Conservation (phyloP, 768 basidiomycete genomes). For the Suillus alpinus region DNA sequence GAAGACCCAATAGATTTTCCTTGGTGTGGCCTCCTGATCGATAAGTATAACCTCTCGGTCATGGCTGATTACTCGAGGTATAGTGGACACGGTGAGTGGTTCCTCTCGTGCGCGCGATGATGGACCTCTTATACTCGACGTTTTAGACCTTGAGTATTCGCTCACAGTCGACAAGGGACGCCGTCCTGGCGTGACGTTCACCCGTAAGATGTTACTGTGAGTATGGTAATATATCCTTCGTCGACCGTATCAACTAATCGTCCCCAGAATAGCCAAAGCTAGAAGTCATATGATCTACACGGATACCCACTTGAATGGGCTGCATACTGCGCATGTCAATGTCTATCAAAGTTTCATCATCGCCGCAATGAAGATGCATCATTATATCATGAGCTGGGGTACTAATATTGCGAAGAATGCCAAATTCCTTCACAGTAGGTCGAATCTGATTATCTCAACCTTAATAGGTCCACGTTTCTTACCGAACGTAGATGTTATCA, state of each 20-base stretch:
- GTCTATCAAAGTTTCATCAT: constrained; percentile 85
- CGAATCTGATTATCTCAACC: neutral
- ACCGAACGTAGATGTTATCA: constrained; percentile 50
- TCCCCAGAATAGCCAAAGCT: constrained; percentile 61
- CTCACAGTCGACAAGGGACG: constrained; percentile 69
- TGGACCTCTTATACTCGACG: constrained; percentile 1
- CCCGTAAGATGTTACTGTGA: constrained; percentile 73
- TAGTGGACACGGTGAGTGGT: constrained; percentile 49
- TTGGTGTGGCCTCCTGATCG: constrained; percentile 88
- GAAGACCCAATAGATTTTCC: constrained; percentile 62
- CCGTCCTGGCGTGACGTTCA: constrained; percentile 61
- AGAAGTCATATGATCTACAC: constrained; percentile 79
- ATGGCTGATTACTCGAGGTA: constrained; percentile 77
- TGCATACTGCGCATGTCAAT: constrained; percentile 66
- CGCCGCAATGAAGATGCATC: constrained; percentile 82
- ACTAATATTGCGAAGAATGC: constrained; percentile 39
- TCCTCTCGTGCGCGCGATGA: neutral
- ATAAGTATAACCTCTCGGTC: constrained; percentile 74
- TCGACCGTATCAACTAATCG: constrained; percentile 8
- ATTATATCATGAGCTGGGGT: constrained; percentile 70
- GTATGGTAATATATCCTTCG: constrained; percentile 19
- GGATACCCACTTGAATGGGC: constrained; percentile 68
- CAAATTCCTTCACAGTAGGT: constrained; percentile 56
- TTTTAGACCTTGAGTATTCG: constrained; percentile 60
- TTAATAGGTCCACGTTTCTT: neutral